A percentile compares a stretch with the other conserved stretches of the same genome.
These are phyloP conservation scores for Solanum chilense DNA, from an alignment of 257 asterid species.

Conservation along the genomic window DNA sequence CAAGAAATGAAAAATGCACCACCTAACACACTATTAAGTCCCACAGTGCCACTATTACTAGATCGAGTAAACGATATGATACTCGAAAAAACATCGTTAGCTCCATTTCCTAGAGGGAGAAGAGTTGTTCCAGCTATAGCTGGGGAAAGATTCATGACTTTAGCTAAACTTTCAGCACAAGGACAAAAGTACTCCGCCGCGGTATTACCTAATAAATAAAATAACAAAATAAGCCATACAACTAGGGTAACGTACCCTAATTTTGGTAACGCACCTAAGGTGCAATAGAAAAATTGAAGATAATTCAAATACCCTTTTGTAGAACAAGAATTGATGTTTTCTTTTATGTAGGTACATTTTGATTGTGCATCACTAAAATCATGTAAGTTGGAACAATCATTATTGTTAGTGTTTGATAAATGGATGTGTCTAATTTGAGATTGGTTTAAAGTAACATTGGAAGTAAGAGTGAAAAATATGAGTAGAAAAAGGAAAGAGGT, in stretches of 20 bases:
- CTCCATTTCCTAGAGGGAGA: conserved; percentile 83
- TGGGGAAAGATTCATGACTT: conserved; percentile 52
- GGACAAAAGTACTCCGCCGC: conserved; percentile 67
- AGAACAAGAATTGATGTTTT: conserved; percentile 14
- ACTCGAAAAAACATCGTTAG: conserved; percentile 64
- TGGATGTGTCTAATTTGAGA: neutral
- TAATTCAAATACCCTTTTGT: conserved; percentile 54
- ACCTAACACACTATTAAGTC: conserved; percentile 62
- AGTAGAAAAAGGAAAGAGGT: conserved; percentile 26
- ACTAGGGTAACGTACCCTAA: conserved; percentile 33
- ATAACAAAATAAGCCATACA: conserved; percentile 44
- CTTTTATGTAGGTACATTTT: conserved; percentile 35
- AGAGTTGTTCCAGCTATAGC: conserved; percentile 75
- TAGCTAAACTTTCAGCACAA: conserved; percentile 42
- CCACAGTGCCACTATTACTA: conserved; percentile 40
- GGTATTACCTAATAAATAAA: conserved; percentile 60
- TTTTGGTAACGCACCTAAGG: conserved; percentile 8
- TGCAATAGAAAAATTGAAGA: conserved; percentile 53
- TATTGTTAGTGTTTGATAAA: neutral
- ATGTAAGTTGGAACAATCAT: conserved; percentile 21
- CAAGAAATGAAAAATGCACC: conserved; percentile 72
- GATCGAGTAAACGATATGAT: conserved; percentile 46
- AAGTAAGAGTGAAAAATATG: conserved; percentile 21
- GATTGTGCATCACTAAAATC: conserved; percentile 12
- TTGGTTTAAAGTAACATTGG: neutral